Conservation (phyloP, 305 asterid species). For the Solanum hybrid region DNA sequence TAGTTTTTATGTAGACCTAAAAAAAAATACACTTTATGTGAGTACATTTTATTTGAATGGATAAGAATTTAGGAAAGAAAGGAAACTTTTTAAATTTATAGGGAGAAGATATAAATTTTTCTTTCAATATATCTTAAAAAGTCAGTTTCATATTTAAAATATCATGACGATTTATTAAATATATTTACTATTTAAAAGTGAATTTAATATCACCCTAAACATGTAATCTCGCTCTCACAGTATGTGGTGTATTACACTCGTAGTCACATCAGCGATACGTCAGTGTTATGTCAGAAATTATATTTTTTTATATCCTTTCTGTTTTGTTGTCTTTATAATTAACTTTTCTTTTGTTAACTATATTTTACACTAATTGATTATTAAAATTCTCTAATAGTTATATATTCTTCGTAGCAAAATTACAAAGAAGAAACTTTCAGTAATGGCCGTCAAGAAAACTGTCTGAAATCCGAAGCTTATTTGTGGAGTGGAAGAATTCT, state of each 20-base stretch:
- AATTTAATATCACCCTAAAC: not conserved
- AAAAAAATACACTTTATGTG: not conserved
- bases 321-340: too few species aligned
- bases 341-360: too few species aligned
- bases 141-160: not conserved
- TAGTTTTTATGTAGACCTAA: not conserved
- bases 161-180: not conserved
- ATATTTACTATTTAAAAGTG: too few species aligned
- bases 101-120: not conserved
- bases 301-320: too few species aligned
- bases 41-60: not conserved
- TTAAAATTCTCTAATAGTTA: too few species aligned
- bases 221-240: too few species aligned
- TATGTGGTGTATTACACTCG: not conserved
- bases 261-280: fast-evolving
- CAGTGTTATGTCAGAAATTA: too few species aligned
- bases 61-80: not conserved
- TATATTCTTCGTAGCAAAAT: too few species aligned
- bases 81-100: not conserved
- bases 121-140: too few species aligned
- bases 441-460: too few species aligned
- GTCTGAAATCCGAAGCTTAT: not conserved
- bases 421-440: not conserved
- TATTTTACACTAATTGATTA: not conserved
- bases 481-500: not conserved